Evolutionary conservation across 768 basidiomycete genomes (phyloP).

Genomic region (Naganishia friedmannii): DNA sequence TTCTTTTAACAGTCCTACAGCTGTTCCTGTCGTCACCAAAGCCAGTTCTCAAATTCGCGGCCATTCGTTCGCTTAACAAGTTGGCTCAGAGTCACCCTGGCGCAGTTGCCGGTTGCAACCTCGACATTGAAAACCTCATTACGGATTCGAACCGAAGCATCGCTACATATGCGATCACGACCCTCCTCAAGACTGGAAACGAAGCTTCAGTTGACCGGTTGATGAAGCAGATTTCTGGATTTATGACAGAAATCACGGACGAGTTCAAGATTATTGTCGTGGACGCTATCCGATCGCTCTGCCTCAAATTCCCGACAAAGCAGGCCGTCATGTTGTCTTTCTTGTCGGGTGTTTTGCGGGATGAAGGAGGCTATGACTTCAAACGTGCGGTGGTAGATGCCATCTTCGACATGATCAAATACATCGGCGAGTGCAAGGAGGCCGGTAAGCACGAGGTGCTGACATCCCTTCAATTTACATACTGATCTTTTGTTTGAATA

Average conservation of each 20-base stretch:
- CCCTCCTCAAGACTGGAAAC: constrained; percentile 97
- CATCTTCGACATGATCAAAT: constrained; percentile 99
- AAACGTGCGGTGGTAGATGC: constrained; percentile 98
- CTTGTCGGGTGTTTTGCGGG: constrained; percentile 90
- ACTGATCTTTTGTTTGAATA: constrained; percentile 22
- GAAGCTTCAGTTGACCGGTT: constrained; percentile 97
- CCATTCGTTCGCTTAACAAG: constrained; percentile 86
- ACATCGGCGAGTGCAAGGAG: constrained; percentile 90
- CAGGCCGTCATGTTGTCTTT: constrained; percentile 96
- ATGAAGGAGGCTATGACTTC: constrained; percentile 99
- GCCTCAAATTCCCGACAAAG: constrained; percentile 97
- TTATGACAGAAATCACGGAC: constrained; percentile 99
- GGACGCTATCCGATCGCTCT: constrained; percentile 94
- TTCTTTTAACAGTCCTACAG: constrained; percentile 67
- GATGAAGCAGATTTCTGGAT: constrained; percentile 98
- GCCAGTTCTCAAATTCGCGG: constrained; percentile 91
- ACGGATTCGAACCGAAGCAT: constrained; percentile 92
- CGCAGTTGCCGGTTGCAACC: constrained; percentile 85
- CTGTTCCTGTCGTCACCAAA: constrained; percentile 95
- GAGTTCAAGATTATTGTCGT: constrained; percentile 99
- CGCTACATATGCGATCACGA: constrained; percentile 97
- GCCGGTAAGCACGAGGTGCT: constrained; percentile 56
- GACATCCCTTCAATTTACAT: too few species aligned
- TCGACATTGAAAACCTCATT: constrained; percentile 94
- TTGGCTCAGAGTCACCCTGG: constrained; percentile 81